Percentiles rank a stretch among this genome's conserved stretches.
phyloP scores from a whole-genome alignment of 192 early-diverging fungal genomes.

The Gigaspora rosea region DNA sequence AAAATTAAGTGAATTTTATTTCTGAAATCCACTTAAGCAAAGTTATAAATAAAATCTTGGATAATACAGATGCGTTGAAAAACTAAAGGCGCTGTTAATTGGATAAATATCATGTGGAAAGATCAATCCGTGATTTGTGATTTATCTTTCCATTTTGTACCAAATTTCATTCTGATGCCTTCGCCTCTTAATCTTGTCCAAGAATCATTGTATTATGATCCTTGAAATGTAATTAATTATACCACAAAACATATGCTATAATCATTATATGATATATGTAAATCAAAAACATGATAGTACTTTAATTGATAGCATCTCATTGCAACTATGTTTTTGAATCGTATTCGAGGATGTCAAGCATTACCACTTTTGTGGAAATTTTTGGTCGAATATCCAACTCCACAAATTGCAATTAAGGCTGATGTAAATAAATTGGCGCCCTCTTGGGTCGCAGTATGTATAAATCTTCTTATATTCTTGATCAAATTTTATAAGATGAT shows the following conservation, averaged over 20 bases:
- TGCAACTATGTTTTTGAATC: slow-evolving; percentile 31
- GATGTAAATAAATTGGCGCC: slow-evolving; percentile 10
- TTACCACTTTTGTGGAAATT: slow-evolving; percentile 31
- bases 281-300: neutral
- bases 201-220: slow-evolving; percentile 31
- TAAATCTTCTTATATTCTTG: neutral
- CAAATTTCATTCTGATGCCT: slow-evolving; percentile 28
- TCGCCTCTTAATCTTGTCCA: slow-evolving; percentile 32
- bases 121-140: too few species aligned
- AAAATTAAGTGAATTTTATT: too few species aligned
- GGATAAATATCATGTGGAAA: too few species aligned
- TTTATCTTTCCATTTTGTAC: neutral
- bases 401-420: slow-evolving; percentile 20
- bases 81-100: too few species aligned
- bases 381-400: slow-evolving; percentile 22
- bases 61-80: too few species aligned
- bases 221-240: slow-evolving; percentile 23
- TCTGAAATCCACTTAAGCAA: too few species aligned
- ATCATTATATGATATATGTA: neutral
- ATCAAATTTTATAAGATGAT: neutral
- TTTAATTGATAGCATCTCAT: slow-evolving; percentile 7
- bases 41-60: too few species aligned
- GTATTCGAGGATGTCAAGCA: slow-evolving; percentile 14
- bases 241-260: neutral
- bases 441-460: slow-evolving; percentile 33